Conservation (phyloP, 2,329 filamentous ascomycete genomes). For the Colletotrichum horii region DNA sequence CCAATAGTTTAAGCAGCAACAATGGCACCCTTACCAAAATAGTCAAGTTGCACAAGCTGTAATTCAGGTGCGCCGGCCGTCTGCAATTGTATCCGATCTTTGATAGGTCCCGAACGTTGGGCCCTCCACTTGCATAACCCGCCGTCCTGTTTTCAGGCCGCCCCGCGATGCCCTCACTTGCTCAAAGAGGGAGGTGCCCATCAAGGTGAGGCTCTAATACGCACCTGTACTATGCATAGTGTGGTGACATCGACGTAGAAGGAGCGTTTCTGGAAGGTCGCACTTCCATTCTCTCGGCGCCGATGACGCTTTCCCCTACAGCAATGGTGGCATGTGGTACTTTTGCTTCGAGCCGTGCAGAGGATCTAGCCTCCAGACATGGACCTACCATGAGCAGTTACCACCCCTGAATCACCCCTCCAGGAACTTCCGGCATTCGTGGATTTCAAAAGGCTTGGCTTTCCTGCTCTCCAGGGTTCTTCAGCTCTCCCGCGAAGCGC, state of each 20-base stretch:
- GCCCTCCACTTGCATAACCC: neutral
- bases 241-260: neutral
- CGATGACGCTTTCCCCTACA: neutral
- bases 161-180: neutral
- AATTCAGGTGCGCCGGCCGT: neutral
- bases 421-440: neutral
- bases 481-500: neutral
- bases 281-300: neutral
- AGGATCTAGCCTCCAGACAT: neutral
- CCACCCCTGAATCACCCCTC: neutral
- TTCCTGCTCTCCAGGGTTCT: neutral
- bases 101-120: neutral
- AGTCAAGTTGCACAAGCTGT: neutral
- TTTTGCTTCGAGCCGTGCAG: neutral
- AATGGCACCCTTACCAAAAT: neutral
- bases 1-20: neutral
- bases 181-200: constrained; percentile 6
- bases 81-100: neutral
- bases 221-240: neutral
- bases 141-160: neutral
- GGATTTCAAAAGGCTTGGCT: neutral
- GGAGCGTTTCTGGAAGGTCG: neutral
- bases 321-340: neutral
- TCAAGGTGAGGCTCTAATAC: neutral
- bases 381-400: neutral